Conservation (phyloP, 352 stramenopile genomes). For the Phytophthora fragariaefolia region DNA sequence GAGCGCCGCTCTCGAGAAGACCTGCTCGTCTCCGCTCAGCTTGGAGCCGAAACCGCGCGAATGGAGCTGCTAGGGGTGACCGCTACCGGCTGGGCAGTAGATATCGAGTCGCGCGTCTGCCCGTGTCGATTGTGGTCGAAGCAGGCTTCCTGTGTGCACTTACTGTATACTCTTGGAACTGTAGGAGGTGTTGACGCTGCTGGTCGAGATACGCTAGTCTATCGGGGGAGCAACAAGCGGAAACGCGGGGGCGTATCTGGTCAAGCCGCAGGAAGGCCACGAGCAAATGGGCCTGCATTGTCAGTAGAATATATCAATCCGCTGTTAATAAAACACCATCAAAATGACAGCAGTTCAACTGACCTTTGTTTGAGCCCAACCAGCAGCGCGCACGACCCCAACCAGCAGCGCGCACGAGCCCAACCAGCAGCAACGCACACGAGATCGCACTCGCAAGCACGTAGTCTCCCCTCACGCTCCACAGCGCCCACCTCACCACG, state of each 20-base stretch:
- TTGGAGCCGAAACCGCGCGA: neutral
- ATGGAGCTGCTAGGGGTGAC: constrained; percentile 18
- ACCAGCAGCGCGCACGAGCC: no score
- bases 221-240: constrained; percentile 6
- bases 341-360: no score
- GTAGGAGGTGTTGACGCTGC: neutral
- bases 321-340: no score
- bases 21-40: neutral
- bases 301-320: no score
- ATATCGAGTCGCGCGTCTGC: neutral
- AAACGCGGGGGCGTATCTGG: neutral
- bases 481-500: no score
- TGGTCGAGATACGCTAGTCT: constrained; percentile 7
- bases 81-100: neutral
- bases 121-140: constrained; percentile 11
- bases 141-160: constrained; percentile 15
- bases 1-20: neutral
- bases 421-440: no score
- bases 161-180: constrained; percentile 8
- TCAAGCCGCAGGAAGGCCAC: neutral
- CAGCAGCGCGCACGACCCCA: no score
- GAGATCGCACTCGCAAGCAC: no score
- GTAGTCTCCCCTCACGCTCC: no score
- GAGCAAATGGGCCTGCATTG: neutral
- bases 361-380: no score